These are phyloP conservation scores for Eucalyptus erythrocorys DNA, from an alignment of 345 rosid genomes.

Conservation along the genomic window DNA sequence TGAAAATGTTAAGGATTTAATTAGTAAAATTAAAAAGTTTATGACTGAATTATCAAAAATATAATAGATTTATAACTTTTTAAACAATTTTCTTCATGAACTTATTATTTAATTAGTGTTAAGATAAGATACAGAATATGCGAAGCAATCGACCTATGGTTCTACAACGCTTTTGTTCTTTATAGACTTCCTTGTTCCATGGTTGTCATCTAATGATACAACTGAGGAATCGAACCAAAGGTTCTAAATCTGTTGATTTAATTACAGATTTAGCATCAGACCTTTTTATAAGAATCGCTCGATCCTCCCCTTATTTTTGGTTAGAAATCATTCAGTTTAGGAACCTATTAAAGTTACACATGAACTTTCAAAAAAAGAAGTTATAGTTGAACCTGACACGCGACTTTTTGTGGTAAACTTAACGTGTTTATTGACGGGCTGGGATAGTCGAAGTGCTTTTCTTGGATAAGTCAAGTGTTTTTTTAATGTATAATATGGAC, in stretches of 20 bases:
- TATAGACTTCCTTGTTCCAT: neutral
- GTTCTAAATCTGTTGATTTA: neutral
- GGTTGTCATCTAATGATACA: neutral
- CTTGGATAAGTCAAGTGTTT: no score
- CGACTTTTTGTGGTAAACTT: neutral
- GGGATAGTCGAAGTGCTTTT: neutral
- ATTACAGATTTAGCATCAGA: neutral
- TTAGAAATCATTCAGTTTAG: neutral
- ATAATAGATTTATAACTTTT: no score
- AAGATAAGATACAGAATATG: neutral
- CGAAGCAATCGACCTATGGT: neutral
- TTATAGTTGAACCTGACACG: fast-evolving
- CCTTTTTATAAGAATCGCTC: neutral
- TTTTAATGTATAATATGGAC: neutral
- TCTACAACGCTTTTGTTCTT: neutral
- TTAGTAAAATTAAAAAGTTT: no score
- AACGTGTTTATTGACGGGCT: neutral
- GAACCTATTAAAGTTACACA: neutral
- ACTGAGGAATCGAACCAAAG: neutral
- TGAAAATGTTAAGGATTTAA: no score
- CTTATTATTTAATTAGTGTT: neutral
- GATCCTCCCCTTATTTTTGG: neutral
- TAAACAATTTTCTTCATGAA: no score
- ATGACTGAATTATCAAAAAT: no score
- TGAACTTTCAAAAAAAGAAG: neutral